A percentile compares a stretch with the other conserved stretches of the same genome.
Conservation (phyloP, 1,139 yeast genomes). For the Hanseniaspora sp. region DNA sequence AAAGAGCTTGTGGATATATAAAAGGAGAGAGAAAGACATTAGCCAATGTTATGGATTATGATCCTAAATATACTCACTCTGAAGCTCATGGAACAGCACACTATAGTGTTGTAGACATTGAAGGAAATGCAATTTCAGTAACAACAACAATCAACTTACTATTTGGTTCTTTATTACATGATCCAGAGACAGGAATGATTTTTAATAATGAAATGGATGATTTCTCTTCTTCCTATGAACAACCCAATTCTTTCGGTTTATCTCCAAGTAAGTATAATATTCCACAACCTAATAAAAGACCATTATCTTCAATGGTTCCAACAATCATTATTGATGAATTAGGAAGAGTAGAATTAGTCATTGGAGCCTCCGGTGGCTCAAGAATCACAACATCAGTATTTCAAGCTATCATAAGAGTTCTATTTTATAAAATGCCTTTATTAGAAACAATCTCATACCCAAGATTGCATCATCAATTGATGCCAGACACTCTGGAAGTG, state of each 20-base stretch:
- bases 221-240: conserved; percentile 53
- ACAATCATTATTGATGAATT: conserved; percentile 47
- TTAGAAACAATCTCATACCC: conserved; percentile 66
- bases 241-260: conserved; percentile 63
- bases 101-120: conserved; percentile 59
- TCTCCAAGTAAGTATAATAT: conserved; percentile 73
- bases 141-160: conserved; percentile 83
- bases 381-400: conserved; percentile 75
- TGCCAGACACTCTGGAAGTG: conserved; percentile 57
- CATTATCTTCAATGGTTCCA: conserved; percentile 76
- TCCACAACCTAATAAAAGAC: conserved; percentile 65
- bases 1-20: conserved; percentile 37
- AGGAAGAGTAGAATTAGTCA: conserved; percentile 48
- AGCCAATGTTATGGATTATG: conserved; percentile 56
- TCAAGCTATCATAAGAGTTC: conserved; percentile 62
- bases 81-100: conserved; percentile 87
- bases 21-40: conserved; percentile 44
- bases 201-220: conserved; percentile 93
- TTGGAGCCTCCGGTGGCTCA: conserved; percentile 95
- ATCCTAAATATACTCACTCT: conserved; percentile 62
- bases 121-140: conserved; percentile 65
- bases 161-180: conserved; percentile 77
- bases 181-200: conserved; percentile 68
- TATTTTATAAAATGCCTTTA: conserved; percentile 47
- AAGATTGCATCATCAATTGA: conserved; percentile 75